A percentile compares a stretch with the other conserved stretches of the same genome.
phyloP scores from a whole-genome alignment of 2,329 filamentous ascomycete species.

The Cladorrhinum sp. region DNA sequence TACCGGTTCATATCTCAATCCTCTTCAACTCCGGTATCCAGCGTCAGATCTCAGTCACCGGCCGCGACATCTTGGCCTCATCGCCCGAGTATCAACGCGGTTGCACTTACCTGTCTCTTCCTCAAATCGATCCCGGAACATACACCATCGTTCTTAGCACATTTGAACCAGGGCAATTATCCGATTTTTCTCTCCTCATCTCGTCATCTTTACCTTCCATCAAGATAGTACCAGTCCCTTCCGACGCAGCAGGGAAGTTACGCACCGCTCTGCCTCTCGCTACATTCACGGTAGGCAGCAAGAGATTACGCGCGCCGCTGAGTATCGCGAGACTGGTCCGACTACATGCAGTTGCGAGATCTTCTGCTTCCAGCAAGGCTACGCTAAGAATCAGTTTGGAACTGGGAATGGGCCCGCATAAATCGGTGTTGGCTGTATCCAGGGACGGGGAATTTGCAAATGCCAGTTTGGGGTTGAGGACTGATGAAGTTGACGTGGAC shows the following conservation, averaged over 20 bases:
- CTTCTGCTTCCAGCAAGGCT: neutral
- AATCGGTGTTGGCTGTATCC: slow-evolving; percentile 61
- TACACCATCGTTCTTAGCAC: slow-evolving; percentile 92
- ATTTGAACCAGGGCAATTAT: slow-evolving; percentile 76
- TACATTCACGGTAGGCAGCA: slow-evolving; percentile 43
- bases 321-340: slow-evolving; percentile 53
- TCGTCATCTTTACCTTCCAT: slow-evolving; percentile 56
- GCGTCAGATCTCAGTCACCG: slow-evolving; percentile 65
- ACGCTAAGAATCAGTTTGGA: slow-evolving; percentile 70
- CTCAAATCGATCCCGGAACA: slow-evolving; percentile 61
- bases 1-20: slow-evolving; percentile 81
- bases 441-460: slow-evolving; percentile 74
- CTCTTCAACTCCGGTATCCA: slow-evolving; percentile 69
- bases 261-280: slow-evolving; percentile 44
- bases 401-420: slow-evolving; percentile 67
- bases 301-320: slow-evolving; percentile 41
- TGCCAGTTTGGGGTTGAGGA: slow-evolving; percentile 61
- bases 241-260: slow-evolving; percentile 73
- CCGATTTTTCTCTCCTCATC: slow-evolving; percentile 72
- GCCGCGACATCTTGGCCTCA: slow-evolving; percentile 74
- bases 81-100: slow-evolving; percentile 87
- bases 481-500: slow-evolving; percentile 70
- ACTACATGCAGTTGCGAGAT: slow-evolving; percentile 36
- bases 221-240: slow-evolving; percentile 57
- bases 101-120: slow-evolving; percentile 64